Evolutionary conservation across 192 early-diverging fungal genomes (phyloP), one percentile per base, ranked within the genome.

Genomic region (Backusella liffmaniae): DNA sequence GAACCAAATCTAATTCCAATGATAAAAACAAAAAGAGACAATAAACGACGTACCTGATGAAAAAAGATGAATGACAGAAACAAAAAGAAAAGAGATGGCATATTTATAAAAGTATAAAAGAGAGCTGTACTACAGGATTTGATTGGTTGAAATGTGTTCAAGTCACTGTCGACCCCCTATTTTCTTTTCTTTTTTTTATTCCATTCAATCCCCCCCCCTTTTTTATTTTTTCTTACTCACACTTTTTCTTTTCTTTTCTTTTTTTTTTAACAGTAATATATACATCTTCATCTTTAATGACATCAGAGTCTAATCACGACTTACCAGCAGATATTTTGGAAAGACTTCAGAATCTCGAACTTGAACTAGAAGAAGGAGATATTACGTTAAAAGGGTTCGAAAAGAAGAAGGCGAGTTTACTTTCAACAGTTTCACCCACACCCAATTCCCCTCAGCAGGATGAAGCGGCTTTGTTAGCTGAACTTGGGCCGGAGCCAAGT

Each of bases 301-400:
- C 51, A 74, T 62, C 59, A 67, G 73, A 74, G 23, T 74, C 51
- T 74, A 39, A 36, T 65, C 32, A 65, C 37, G 73, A 74, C 42
- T 51, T 74, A 67, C 77, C 77, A 34, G 49, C 49, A 39, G 72
- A 78, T 13, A 72, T 78, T 59, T 51, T 78, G 51, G 77, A 78
- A 53, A 78, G 70, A 53, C 72, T 78, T 51, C 73, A 67, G 42
- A 66, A 73, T 66, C 66, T 78, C 35, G 72, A 90, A 76, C 75
- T 84, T 21, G 90, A 90, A 79, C 79, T 83, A 30, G 82, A 79
- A 37, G 89, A 91, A 26, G 91, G 90, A 49, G 90, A 92, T 73
- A 91, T 93, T 72, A 93, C 92, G 29, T 81, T 88, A 77, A 90
- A 93, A 79, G 93, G 93, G 15, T 94, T 85, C 66, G 90, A 92